Conservation (phyloP, 2,329 filamentous ascomycete species). For the Hymenoscyphus albidus region DNA sequence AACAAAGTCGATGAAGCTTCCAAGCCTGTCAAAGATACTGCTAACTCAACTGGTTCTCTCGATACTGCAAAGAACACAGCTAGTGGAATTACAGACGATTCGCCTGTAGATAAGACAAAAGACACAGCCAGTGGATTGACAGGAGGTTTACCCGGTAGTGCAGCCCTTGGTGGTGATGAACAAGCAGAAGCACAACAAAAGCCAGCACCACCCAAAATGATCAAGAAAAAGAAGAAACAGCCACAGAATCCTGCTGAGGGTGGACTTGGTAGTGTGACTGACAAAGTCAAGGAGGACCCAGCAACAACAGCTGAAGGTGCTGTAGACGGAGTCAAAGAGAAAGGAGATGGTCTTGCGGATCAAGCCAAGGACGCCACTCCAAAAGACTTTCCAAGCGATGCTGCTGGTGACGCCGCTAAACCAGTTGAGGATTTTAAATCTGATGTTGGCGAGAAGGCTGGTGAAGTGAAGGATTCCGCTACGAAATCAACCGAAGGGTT, state of each 20-base stretch:
- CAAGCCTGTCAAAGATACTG: neutral
- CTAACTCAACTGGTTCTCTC: slow-evolving; percentile 4
- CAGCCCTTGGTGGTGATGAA: slow-evolving; percentile 7
- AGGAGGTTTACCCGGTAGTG: slow-evolving; percentile 6
- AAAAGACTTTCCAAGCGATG: slow-evolving; percentile 5
- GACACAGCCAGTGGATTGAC: slow-evolving; percentile 4
- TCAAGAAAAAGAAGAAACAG: slow-evolving; percentile 9
- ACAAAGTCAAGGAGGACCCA: slow-evolving; percentile 8
- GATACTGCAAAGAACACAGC: slow-evolving; percentile 5
- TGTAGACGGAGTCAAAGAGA: slow-evolving; percentile 13
- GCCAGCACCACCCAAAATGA: slow-evolving; percentile 4
- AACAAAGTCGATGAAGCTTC: slow-evolving; percentile 7
- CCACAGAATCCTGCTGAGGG: slow-evolving; percentile 5
- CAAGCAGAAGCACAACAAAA: neutral
- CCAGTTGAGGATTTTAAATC: slow-evolving; percentile 7
- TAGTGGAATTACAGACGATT: slow-evolving; percentile 8
- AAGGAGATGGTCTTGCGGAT: slow-evolving; percentile 13
- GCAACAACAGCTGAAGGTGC: slow-evolving; percentile 12
- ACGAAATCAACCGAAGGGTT: neutral
- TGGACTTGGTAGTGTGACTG: slow-evolving; percentile 4
- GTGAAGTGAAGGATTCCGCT: neutral
- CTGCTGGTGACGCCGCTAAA: slow-evolving; percentile 9
- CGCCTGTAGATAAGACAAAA: slow-evolving; percentile 7
- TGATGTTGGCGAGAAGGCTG: slow-evolving; percentile 2
- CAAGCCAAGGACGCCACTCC: slow-evolving; percentile 4